Evolutionary conservation across 306 rosid genomes (phyloP).

Genomic region (Urtica urens): DNA sequence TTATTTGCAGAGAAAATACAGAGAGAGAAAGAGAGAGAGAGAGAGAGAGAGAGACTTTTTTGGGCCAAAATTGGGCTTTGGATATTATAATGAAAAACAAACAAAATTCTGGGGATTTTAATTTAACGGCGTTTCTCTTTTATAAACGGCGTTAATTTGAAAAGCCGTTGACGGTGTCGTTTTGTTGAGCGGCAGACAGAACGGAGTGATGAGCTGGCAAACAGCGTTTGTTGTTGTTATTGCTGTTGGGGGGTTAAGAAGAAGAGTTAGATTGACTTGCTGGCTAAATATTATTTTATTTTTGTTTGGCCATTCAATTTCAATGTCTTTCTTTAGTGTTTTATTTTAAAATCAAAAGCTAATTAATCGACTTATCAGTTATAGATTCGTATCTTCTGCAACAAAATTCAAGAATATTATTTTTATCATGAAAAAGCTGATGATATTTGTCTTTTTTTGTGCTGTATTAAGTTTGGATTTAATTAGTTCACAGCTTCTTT

Average conservation of each 20-base stretch:
- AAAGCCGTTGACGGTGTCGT: constrained; percentile 7
- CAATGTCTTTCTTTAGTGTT: background rate
- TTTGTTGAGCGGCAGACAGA: background rate
- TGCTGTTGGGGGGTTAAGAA: constrained; percentile 11
- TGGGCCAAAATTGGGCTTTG: constrained; percentile 68
- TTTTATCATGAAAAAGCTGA: too few relatives aligned
- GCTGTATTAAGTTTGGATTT: background rate
- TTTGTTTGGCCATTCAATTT: background rate
- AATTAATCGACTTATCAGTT: background rate
- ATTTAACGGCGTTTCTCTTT: background rate
- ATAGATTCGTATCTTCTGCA: constrained; percentile 14
- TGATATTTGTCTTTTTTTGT: background rate
- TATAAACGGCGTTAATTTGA: constrained; percentile 24
- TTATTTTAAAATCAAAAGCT: background rate
- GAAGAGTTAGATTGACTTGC: constrained; percentile 12
- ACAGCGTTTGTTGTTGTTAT: constrained; percentile 13
- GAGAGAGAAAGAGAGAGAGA: constrained; percentile 14
- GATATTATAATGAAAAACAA: constrained; percentile 4
- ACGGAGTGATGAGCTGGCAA: constrained; percentile 28
- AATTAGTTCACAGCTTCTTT: background rate
- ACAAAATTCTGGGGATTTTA: background rate
- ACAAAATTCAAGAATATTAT: background rate
- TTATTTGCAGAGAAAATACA: constrained; percentile 2
- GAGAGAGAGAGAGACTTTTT: constrained; percentile 17
- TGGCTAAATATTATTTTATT: background rate